Evolutionary conservation across 169 alveolate species (phyloP).

Genomic region (Plasmodium falciparum): DNA sequence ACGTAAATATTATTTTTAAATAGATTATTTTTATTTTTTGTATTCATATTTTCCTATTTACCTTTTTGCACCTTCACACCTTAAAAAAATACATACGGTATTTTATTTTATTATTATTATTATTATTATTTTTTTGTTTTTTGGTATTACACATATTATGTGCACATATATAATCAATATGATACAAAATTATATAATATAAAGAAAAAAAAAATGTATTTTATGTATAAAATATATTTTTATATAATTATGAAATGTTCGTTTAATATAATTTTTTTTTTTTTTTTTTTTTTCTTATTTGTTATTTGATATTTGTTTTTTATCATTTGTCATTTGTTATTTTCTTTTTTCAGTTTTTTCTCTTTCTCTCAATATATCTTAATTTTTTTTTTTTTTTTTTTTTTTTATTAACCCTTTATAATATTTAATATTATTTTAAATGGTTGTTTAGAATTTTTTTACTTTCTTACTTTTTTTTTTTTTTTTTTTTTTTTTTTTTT

Average conservation of each 20-base stretch:
- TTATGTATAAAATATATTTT: too few relatives aligned
- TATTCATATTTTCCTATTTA: slow-evolving; percentile 16
- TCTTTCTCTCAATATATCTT: too few relatives aligned
- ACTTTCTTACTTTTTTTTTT: background rate
- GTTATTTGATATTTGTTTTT: background rate
- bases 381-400: too few relatives aligned
- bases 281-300: background rate
- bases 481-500: background rate
- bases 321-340: background rate
- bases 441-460: slow-evolving; percentile 16
- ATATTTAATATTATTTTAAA: too few relatives aligned
- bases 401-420: too few relatives aligned
- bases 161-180: slow-evolving; percentile 10
- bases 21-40: slow-evolving; percentile 10
- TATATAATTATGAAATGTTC: too few relatives aligned
- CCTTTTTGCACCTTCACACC: slow-evolving; percentile 46
- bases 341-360: too few relatives aligned
- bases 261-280: background rate
- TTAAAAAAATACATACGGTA: slow-evolving; percentile 19
- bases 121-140: too few relatives aligned
- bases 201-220: too few relatives aligned
- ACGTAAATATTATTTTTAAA: background rate
- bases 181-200: too few relatives aligned
- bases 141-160: slow-evolving; percentile 27
- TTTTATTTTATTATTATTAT: too few relatives aligned